Base-by-base conservation (phyloP, 306 rosid genomes). In the Prunus kanzakura region DNA sequence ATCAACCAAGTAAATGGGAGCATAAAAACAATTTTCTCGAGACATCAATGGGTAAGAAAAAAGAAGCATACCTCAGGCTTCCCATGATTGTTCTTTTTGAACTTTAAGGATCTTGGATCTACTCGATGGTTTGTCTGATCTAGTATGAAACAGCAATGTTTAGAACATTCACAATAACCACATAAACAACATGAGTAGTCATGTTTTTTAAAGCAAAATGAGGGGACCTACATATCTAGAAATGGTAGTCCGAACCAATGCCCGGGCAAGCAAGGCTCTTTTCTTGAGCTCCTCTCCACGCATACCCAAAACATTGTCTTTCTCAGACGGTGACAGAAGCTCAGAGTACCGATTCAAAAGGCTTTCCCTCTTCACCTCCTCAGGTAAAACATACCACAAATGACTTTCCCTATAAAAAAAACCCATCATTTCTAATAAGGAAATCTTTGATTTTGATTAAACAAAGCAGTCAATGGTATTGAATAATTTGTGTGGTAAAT, bases 371-470 rank as follows among this genome's bases (percentile, higher is more conserved):
- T 83, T 88, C 23, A 95, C 87, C 78, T 92, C 96, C 56, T 89
- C 80, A 51, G 97, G 97, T 63, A 89, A 63, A 64, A 88, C 79
- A 82, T 90, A 90, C 97, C 98, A 95, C 61, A 95, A 81, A 84
- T 92, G 97, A 57, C 89, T 86, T 84, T 95, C 96, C 91, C 92
- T 92, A 45, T 20, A 78, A 82, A 69, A 74, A 67, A 29, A 5
- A 67, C 80, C 84, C 73, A 70, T 30, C 65, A 76, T 57, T 73
- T 22, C 5, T 41, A 41, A 58, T 43, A 56, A 29, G 2, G 2
- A 32, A 66, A 66, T 41, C 18, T 41, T 8, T 10, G 4, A 66
- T 16, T 23, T 23, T 3, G 16, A 72, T 56, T 50, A 2, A 2
- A 6, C 10, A 45, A 25, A 60, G 49, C 57, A 23, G 1, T 11